Base-by-base conservation (phyloP, 2,329 filamentous ascomycete species). In the Botrytis elliptica region DNA sequence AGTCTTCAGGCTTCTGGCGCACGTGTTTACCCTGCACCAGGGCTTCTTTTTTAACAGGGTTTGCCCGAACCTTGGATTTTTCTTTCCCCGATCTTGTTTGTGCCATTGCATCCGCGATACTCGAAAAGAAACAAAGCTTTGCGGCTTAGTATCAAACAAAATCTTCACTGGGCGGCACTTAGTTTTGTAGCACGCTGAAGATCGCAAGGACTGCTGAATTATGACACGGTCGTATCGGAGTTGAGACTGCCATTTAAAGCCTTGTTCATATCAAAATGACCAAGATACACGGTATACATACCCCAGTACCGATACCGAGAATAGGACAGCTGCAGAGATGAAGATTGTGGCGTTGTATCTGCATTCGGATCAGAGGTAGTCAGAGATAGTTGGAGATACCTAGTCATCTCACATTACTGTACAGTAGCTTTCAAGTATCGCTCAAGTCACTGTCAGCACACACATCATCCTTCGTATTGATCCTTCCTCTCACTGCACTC, bases 401-500 rank as follows among this genome's bases (percentile, higher is more conserved):
- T 40, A 38, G 46, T 22, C 36, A 68, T 57, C 49, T 68, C 46
- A 57, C 66, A 16, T 38, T 38, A 69, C 33, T 52, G 38, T 57
- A 40, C 36, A 72, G 60, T 59, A 67, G 52, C 71, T 38, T 69
- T 9, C 12, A 72, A 72, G 71, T 72, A 60, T 38, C 71, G 29
- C 14, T 18, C 29, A 33, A 60, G 52, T 49, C 63, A 72, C 33
- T 36, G 40, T 49, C 71, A 69, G 71, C 49, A 69, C 55, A 62
- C 42, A 40, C 52, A 57, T 62, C 36, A 55, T 52, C 9, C 49
- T 72, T 72, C 63, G 71, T 69, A 72, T 72, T 62, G 42, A 72
- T 69, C 52, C 64, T 69, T 69, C 55, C 25, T 72, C 20, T 69
- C n/a, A 42, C 62, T 60, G 42, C 40, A 38, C 49, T 40, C 36